These are phyloP conservation scores for Apiospora sp. DNA, from an alignment of 2,329 filamentous ascomycete genomes.

Conservation along the genomic window DNA sequence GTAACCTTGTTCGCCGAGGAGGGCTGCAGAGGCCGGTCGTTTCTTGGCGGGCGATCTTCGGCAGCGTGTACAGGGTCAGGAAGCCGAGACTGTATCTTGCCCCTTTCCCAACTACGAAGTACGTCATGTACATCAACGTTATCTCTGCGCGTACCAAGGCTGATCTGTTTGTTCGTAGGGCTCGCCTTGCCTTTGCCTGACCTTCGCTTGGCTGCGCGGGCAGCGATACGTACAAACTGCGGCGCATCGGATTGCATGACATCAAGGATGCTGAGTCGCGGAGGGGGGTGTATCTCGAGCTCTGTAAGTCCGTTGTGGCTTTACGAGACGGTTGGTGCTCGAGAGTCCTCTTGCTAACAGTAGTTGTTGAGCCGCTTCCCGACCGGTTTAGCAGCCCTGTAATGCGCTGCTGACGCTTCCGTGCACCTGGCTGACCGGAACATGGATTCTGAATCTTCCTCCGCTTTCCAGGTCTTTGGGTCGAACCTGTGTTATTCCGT, in stretches of 20 bases:
- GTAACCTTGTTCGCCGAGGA: slow-evolving; percentile 35
- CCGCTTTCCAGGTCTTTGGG: slow-evolving; percentile 39
- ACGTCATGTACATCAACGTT: slow-evolving; percentile 64
- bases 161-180: slow-evolving; percentile 63
- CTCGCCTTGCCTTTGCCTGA: slow-evolving; percentile 61
- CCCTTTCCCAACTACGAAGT: slow-evolving; percentile 63
- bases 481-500: slow-evolving; percentile 42
- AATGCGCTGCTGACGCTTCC: slow-evolving; percentile 43
- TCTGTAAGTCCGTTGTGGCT: slow-evolving; percentile 29
- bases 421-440: slow-evolving; percentile 36
- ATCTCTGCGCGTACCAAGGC: slow-evolving; percentile 67
- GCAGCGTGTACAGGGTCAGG: slow-evolving; percentile 42
- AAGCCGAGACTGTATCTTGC: slow-evolving; percentile 55
- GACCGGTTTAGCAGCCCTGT: slow-evolving; percentile 37
- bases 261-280: slow-evolving; percentile 67
- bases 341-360: slow-evolving; percentile 21
- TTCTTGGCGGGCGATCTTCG: background rate
- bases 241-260: slow-evolving; percentile 62
- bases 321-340: slow-evolving; percentile 21
- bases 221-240: slow-evolving; percentile 67
- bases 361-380: slow-evolving; percentile 30
- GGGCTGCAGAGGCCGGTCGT: slow-evolving; percentile 33
- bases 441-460: slow-evolving; percentile 44
- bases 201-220: slow-evolving; percentile 60
- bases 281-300: slow-evolving; percentile 39